phyloP scores from a whole-genome alignment of 768 basidiomycete species.

The Suillus americanus region DNA sequence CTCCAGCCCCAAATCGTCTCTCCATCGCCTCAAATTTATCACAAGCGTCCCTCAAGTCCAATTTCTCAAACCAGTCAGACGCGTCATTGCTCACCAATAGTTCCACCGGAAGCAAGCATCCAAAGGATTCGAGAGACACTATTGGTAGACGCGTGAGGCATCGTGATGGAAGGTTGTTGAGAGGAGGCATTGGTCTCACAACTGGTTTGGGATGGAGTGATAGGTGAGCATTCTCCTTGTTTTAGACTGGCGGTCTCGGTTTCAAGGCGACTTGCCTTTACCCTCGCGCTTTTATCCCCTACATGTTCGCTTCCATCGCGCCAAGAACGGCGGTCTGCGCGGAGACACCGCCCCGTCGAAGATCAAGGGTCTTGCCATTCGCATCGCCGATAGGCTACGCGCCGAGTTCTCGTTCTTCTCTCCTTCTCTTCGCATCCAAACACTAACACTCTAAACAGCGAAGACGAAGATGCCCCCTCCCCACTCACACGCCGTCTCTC shows the following conservation, averaged over 20 bases:
- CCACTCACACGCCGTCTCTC: slow-evolving; percentile 64
- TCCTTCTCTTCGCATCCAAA: neutral
- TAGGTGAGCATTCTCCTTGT: slow-evolving; percentile 40
- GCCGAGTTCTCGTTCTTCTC: neutral
- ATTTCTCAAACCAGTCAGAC: slow-evolving; percentile 14
- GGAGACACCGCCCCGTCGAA: neutral
- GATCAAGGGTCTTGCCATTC: neutral
- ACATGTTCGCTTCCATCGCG: slow-evolving; percentile 4
- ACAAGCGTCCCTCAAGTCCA: slow-evolving; percentile 26
- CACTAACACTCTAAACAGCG: slow-evolving; percentile 36
- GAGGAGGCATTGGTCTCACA: slow-evolving; percentile 66
- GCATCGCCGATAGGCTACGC: neutral
- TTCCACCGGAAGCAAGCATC: slow-evolving; percentile 27
- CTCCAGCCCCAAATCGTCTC: slow-evolving; percentile 20
- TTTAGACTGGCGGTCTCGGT: neutral
- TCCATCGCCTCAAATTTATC: slow-evolving; percentile 26
- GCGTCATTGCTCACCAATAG: slow-evolving; percentile 15
- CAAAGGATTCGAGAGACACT: slow-evolving; percentile 59
- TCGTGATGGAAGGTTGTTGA: slow-evolving; percentile 56
- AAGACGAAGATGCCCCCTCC: slow-evolving; percentile 74
- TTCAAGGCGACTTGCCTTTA: neutral
- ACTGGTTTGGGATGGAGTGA: slow-evolving; percentile 78
- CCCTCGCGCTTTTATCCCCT: neutral
- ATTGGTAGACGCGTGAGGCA: slow-evolving; percentile 55
- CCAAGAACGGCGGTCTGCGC: neutral